phyloP scores from a whole-genome alignment of 306 rosid species.

The Pterocarpus macrocarpus region DNA sequence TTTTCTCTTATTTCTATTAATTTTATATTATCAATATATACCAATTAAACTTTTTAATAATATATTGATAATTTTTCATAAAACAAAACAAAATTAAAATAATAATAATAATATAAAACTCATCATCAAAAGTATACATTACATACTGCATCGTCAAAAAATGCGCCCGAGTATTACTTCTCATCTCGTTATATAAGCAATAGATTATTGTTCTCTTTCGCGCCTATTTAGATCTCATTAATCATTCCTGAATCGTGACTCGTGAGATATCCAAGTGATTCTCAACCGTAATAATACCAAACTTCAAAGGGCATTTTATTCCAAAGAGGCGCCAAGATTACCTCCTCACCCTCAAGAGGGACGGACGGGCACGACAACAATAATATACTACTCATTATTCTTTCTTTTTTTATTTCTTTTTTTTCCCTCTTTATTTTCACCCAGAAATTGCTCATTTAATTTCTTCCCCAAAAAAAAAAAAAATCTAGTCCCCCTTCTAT shows the following conservation, averaged over 20 bases:
- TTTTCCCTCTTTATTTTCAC: background rate
- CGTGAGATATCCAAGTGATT: constrained; percentile 14
- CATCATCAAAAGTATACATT: too few relatives aligned
- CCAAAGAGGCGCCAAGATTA: constrained; percentile 47
- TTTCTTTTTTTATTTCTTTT: background rate
- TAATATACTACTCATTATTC: background rate
- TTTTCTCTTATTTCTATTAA: too few relatives aligned
- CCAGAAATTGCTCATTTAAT: background rate
- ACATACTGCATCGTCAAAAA: too few relatives aligned
- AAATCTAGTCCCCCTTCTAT: background rate
- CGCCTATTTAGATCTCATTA: background rate
- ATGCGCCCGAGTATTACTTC: too few relatives aligned
- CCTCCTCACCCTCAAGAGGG: constrained; percentile 39
- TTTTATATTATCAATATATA: too few relatives aligned
- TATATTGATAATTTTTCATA: too few relatives aligned
- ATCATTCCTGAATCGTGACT: background rate
- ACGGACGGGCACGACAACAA: constrained; percentile 37
- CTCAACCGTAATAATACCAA: constrained; percentile 32
- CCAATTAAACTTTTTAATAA: too few relatives aligned
- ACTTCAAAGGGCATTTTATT: constrained; percentile 52
- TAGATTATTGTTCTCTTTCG: background rate
- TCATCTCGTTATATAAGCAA: too few relatives aligned
- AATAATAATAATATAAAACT: too few relatives aligned
- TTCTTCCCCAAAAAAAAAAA: background rate
- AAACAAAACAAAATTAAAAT: too few relatives aligned